Percentiles rank a stretch among this genome's conserved stretches.
Conservation (phyloP, 495 filamentous ascomycete species). For the Xylaria longipes region DNA sequence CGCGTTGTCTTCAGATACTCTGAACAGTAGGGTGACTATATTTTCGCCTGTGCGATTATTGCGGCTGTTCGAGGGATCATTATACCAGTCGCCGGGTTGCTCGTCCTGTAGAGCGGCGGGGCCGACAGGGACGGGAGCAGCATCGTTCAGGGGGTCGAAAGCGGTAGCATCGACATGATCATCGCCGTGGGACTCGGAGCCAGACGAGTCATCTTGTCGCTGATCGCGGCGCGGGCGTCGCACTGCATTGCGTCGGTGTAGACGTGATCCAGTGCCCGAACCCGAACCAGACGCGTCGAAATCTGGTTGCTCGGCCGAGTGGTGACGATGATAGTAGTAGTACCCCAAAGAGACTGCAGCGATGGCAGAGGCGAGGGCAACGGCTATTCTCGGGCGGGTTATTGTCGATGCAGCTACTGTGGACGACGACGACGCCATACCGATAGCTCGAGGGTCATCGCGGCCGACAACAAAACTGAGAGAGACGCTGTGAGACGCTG, state of each 20-base stretch:
- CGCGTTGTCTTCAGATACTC: slow-evolving; percentile 84
- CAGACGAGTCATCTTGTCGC: slow-evolving; percentile 38
- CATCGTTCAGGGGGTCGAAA: slow-evolving; percentile 18
- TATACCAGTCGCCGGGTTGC: slow-evolving; percentile 62
- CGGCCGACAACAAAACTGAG: slow-evolving; percentile 18
- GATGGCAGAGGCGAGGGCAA: slow-evolving; percentile 46
- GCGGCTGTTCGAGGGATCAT: slow-evolving; percentile 46
- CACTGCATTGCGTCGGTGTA: slow-evolving; percentile 67
- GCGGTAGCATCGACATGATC: slow-evolving; percentile 46
- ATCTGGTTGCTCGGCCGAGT: slow-evolving; percentile 31
- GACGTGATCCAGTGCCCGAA: slow-evolving; percentile 28
- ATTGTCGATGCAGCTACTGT: slow-evolving; percentile 51
- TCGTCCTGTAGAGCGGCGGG: slow-evolving; percentile 63
- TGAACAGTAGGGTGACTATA: slow-evolving; percentile 73
- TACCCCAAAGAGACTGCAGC: slow-evolving; percentile 46
- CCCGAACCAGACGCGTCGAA: slow-evolving; percentile 26
- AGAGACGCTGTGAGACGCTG: neutral
- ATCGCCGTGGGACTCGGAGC: slow-evolving; percentile 55
- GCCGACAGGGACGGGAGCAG: slow-evolving; percentile 30
- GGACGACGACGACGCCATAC: slow-evolving; percentile 40
- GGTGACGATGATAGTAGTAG: slow-evolving; percentile 44
- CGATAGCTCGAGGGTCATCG: slow-evolving; percentile 34
- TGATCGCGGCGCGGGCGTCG: slow-evolving; percentile 52
- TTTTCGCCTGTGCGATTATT: slow-evolving; percentile 72
- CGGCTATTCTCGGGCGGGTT: slow-evolving; percentile 47